Base-by-base conservation (phyloP, 345 rosid genomes). In the Zanthoxylum bungeanum region DNA sequence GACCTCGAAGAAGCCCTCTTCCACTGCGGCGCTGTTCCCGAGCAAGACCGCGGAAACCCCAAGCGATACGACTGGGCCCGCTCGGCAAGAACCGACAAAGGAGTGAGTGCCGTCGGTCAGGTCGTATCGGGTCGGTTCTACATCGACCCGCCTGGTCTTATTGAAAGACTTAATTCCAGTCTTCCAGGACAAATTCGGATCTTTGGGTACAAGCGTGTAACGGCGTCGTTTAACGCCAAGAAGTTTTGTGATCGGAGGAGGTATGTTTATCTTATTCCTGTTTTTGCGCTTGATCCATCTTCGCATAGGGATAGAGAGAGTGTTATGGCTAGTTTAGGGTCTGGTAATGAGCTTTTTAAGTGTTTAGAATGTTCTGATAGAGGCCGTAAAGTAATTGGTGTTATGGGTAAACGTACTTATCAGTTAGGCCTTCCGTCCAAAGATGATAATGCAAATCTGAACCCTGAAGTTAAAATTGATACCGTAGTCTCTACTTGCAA, bases 51-150 rank as follows among this genome's bases (percentile, higher is more conserved):
- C 10, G 90, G 90, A 73, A 67, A 63, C 64, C 84, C 96, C 33
- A 85, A 77, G 71, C 83, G 86, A 19, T 89, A 85, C 73, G 99
- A 95, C 34, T 89, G 93, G 96, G 93, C 96, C 12, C 88, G 97
- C 24, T 92, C 99, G 0, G 98, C 99, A 7, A 94, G 99, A 4
- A 91, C 97, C 0, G 98, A 91, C 63, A 92, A 95, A 63, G 99
- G 99, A 24, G 98, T 95, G 58, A 92, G 97, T 80, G 98, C 97
- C 16, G 93, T 89, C n/a, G 99, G 99, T 9, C 97, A 95, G 78
- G 98, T 91, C 3, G 96, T 95, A 40, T 91, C 98, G 4, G 96
- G 97, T 25, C 84, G 93, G 4, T 91, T 95, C 83, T 92, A 86
- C 70, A 73, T 91, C 50, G 99, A 95, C 76, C 99, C 98, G 25